These are phyloP conservation scores for Heliamphora pulchella DNA, from an alignment of 179 eudicot genomes.

Conservation along the genomic window DNA sequence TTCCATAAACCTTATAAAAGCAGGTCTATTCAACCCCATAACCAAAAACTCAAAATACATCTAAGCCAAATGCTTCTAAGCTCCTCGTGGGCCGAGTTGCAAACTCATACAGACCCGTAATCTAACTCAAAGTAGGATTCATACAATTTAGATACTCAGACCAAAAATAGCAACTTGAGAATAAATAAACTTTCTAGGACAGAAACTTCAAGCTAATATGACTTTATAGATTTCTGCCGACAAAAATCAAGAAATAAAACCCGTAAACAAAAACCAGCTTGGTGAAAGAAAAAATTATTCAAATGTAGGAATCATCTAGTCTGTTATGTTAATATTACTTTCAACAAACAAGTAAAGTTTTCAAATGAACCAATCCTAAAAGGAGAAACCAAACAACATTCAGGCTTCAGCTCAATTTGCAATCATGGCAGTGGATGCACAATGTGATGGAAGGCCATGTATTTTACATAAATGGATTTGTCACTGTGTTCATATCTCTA, in stretches of 20 bases:
- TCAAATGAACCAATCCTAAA: neutral
- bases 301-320: neutral
- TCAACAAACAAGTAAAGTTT: neutral
- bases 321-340: neutral
- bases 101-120: neutral
- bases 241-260: neutral
- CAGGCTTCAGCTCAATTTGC: neutral
- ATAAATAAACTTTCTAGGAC: neutral
- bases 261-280: neutral
- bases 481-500: neutral
- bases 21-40: neutral
- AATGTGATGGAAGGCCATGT: slow-evolving; percentile 1
- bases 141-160: neutral
- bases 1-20: too few species aligned
- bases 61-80: neutral
- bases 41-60: neutral
- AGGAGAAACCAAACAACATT: neutral
- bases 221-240: neutral
- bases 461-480: neutral
- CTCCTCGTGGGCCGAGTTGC: neutral
- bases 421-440: neutral
- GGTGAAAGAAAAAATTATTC: neutral
- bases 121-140: neutral
- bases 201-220: neutral
- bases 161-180: neutral